These are phyloP conservation scores for Moniliophthora roreri DNA, from an alignment of 1,284 basidiomycete genomes.

Conservation along the genomic window DNA sequence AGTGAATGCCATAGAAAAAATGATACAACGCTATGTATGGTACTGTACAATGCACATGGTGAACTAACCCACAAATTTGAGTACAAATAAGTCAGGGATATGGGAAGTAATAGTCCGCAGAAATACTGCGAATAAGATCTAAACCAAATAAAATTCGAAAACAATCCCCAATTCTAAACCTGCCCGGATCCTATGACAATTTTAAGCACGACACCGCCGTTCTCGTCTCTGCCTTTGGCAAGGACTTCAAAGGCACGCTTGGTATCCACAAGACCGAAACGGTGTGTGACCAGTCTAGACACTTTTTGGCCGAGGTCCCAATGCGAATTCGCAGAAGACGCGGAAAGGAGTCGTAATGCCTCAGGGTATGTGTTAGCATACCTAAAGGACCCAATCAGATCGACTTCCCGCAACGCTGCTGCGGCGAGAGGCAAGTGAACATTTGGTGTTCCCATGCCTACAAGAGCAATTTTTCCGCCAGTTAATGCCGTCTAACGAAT, in stretches of 20 bases:
- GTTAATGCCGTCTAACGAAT: slow-evolving; percentile 66
- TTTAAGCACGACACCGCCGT: slow-evolving; percentile 83
- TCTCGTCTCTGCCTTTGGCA: slow-evolving; percentile 71
- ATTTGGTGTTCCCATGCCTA: slow-evolving; percentile 93
- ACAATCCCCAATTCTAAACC: too few species aligned
- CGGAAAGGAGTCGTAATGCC: slow-evolving; percentile 77
- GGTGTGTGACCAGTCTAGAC: slow-evolving; percentile 78
- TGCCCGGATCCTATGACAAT: slow-evolving; percentile 61
- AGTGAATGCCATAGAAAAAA: too few species aligned
- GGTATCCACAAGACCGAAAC: slow-evolving; percentile 66
- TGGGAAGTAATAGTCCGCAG: too few species aligned
- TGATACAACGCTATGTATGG: too few species aligned
- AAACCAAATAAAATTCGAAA: too few species aligned
- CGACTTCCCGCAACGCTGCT: slow-evolving; percentile 88
- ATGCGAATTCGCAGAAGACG: slow-evolving; percentile 39
- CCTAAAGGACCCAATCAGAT: slow-evolving; percentile 90
- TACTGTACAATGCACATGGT: too few species aligned
- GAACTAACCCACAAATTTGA: too few species aligned
- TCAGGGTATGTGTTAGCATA: slow-evolving; percentile 88
- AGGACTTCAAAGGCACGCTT: slow-evolving; percentile 80
- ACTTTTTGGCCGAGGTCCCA: slow-evolving; percentile 9
- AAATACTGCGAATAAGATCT: too few species aligned
- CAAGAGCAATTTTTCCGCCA: slow-evolving; percentile 88
- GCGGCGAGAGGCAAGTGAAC: slow-evolving; percentile 81
- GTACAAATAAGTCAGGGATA: too few species aligned